Conservation (phyloP, 306 rosid species). For the Ceratonia siliqua region DNA sequence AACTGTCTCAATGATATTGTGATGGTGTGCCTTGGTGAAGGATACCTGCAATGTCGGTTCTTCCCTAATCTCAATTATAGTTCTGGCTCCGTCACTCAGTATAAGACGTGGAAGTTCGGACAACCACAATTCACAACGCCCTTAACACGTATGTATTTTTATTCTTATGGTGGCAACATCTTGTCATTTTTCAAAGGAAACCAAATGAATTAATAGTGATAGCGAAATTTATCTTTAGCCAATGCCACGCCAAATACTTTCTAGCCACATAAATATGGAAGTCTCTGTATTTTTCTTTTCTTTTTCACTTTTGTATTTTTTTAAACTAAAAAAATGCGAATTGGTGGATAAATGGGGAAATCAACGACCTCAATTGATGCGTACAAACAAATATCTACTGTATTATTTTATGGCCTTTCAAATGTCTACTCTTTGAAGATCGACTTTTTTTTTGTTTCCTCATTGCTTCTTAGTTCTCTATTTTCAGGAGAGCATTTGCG, state of each 20-base stretch:
- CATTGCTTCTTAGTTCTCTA: neutral
- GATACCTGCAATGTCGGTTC: neutral
- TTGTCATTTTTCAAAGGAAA: slow-evolving; percentile 40
- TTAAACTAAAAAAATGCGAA: neutral
- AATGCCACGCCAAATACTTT: slow-evolving; percentile 41
- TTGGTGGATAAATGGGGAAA: slow-evolving; percentile 14
- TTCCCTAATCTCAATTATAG: neutral
- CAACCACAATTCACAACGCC: slow-evolving; percentile 23
- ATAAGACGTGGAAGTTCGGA: slow-evolving; percentile 37
- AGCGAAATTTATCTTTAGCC: slow-evolving; percentile 37
- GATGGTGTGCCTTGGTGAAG: neutral
- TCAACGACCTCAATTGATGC: neutral
- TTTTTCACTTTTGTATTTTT: neutral
- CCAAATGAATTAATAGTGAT: slow-evolving; percentile 38
- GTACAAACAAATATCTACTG: slow-evolving; percentile 1
- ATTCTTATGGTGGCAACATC: neutral
- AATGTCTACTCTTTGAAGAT: neutral
- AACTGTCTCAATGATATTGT: neutral
- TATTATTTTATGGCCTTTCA: neutral
- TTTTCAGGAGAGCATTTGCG: neutral
- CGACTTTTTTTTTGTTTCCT: neutral
- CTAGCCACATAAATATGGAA: slow-evolving; percentile 38
- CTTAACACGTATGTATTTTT: neutral
- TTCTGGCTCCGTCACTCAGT: neutral
- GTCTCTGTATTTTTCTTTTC: neutral